Percentiles rank a stretch among this genome's conserved stretches.
Evolutionary conservation across 2,329 filamentous ascomycete genomes (phyloP).

Genomic region (Tolypocladium ovalisporum): DNA sequence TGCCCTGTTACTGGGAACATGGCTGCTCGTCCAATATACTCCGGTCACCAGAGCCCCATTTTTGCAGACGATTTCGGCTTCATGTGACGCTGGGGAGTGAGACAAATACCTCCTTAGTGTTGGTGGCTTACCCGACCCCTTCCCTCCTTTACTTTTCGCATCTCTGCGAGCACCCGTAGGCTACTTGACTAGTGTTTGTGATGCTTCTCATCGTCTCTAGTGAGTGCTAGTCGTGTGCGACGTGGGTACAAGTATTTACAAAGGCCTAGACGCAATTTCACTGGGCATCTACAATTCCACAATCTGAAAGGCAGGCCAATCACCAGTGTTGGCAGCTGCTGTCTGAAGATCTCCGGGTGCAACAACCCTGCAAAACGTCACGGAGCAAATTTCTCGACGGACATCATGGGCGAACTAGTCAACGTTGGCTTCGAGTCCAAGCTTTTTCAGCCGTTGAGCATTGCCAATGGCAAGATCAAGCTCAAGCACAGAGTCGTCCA

Average conservation of each 20-base stretch:
- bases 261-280: not conserved
- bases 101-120: not conserved
- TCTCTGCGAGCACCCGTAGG: not conserved
- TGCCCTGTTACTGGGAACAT: not conserved
- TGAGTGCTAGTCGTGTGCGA: not conserved
- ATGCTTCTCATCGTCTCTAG: not conserved
- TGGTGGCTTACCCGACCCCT: not conserved
- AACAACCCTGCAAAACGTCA: not conserved
- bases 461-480: slow-evolving; percentile 29
- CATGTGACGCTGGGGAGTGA: not conserved
- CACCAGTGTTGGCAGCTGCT: not conserved
- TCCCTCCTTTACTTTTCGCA: not conserved
- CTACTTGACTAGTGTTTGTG: not conserved
- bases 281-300: not conserved
- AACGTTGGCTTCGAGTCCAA: slow-evolving; percentile 6
- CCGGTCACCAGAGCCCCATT: not conserved
- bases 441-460: slow-evolving; percentile 21
- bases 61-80: not conserved
- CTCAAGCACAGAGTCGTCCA: slow-evolving; percentile 40
- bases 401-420: not conserved
- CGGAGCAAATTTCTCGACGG: not conserved
- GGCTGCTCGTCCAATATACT: not conserved
- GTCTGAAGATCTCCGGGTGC: not conserved
- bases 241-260: not conserved
- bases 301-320: not conserved